Evolutionary conservation across 345 rosid species (phyloP).

Genomic region (Erodium maritimum): DNA sequence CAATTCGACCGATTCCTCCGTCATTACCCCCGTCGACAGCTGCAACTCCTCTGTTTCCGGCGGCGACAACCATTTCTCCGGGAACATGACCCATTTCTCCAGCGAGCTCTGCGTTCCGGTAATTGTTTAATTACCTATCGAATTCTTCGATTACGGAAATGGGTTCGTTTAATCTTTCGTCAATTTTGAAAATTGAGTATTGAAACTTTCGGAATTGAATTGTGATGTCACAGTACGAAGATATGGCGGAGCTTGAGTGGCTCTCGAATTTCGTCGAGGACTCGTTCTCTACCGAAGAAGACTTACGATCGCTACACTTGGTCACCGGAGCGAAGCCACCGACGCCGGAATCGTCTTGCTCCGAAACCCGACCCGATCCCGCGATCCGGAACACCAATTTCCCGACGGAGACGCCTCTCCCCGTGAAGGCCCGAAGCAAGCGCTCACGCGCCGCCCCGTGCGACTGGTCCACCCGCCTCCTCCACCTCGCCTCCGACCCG

Average conservation of each 20-base stretch:
- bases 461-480: constrained; percentile 65
- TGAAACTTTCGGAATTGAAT: not conserved
- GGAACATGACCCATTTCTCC: constrained; percentile 21
- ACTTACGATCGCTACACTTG: constrained; percentile 23
- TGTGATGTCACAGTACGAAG: constrained; percentile 36
- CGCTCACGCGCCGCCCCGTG: constrained; percentile 54
- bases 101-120: constrained; percentile 68
- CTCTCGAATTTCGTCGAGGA: constrained; percentile 71
- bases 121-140: not conserved
- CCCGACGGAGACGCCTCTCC: constrained; percentile 38
- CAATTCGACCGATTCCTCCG: constrained; percentile 34
- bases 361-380: constrained; percentile 20
- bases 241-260: constrained; percentile 72
- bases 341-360: constrained; percentile 37
- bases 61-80: constrained; percentile 16
- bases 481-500: constrained; percentile 22
- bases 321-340: constrained; percentile 34
- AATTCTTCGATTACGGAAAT: not conserved
- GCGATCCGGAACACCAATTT: constrained; percentile 15
- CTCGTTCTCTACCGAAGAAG: constrained; percentile 48
- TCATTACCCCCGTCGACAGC: constrained; percentile 26
- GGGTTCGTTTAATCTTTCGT: too few species aligned
- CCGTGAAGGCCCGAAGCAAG: constrained; percentile 58
- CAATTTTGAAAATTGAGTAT: not conserved
- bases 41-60: constrained; percentile 40